phyloP scores from a whole-genome alignment of 306 rosid genomes.

The Fragaria vesca region DNA sequence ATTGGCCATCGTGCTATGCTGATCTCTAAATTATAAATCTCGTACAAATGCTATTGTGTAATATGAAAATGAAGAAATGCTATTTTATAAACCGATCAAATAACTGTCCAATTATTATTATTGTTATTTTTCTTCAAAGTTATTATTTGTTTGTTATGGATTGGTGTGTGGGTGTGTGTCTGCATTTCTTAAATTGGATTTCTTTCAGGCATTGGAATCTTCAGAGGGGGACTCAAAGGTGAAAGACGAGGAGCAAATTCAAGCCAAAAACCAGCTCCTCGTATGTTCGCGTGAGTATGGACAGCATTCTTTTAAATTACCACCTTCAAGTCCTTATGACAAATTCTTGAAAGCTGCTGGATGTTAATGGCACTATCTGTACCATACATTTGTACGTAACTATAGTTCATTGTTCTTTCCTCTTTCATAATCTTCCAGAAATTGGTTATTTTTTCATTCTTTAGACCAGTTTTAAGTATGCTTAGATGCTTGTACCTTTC shows the following conservation, averaged over 20 bases:
- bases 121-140: too few relatives aligned
- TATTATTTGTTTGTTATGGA: not conserved
- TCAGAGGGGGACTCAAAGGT: constrained; percentile 48
- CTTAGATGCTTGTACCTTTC: constrained; percentile 21
- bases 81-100: too few relatives aligned
- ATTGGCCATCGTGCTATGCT: not conserved
- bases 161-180: not conserved
- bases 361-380: constrained; percentile 41
- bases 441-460: constrained; percentile 36
- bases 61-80: too few relatives aligned
- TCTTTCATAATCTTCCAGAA: not conserved
- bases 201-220: constrained; percentile 49
- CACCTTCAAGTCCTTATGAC: constrained; percentile 88
- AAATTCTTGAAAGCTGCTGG: constrained; percentile 95
- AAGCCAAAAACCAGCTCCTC: constrained; percentile 39
- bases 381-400: constrained; percentile 17
- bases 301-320: constrained; percentile 59
- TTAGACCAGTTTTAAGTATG: constrained; percentile 29
- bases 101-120: not conserved
- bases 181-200: constrained; percentile 4
- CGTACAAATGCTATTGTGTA: not conserved
- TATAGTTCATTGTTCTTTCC: not conserved
- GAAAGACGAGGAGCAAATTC: constrained; percentile 39
- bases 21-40: not conserved
- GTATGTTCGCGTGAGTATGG: constrained; percentile 49